These are phyloP conservation scores for Leavenworthia alabamica DNA, from an alignment of 345 rosid genomes.

Conservation along the genomic window DNA sequence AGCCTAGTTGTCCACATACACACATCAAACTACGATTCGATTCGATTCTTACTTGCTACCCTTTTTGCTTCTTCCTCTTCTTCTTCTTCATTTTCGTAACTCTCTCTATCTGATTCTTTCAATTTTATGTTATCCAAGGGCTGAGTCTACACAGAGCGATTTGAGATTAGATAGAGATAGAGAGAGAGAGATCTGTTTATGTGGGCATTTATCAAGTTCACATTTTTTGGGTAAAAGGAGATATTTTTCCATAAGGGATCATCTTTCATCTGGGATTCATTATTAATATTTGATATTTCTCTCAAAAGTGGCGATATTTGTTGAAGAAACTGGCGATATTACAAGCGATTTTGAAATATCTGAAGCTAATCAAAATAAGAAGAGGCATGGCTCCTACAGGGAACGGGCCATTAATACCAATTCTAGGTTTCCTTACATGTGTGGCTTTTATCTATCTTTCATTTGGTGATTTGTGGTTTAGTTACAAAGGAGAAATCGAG, in stretches of 20 bases:
- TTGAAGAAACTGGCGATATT: slow-evolving; percentile 21
- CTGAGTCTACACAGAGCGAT: neutral
- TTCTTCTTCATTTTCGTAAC: neutral
- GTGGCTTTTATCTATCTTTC: slow-evolving; percentile 66
- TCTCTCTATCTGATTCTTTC: neutral
- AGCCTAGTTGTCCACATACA: neutral
- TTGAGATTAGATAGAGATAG: too few relatives aligned
- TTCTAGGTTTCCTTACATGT: slow-evolving; percentile 77
- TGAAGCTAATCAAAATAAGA: slow-evolving; percentile 11
- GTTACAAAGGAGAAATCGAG: slow-evolving; percentile 27
- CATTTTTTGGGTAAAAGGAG: neutral
- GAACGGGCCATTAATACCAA: slow-evolving; percentile 55
- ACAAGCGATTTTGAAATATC: slow-evolving; percentile 7
- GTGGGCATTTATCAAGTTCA: neutral
- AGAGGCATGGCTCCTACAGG: slow-evolving; percentile 42
- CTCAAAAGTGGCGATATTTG: neutral
- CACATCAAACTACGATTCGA: neutral
- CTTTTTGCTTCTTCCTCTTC: neutral
- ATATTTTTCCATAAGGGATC: neutral
- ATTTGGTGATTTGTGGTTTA: slow-evolving; percentile 52
- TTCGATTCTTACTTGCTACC: neutral
- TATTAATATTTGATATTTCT: too few relatives aligned
- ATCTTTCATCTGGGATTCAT: neutral
- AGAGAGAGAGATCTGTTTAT: neutral
- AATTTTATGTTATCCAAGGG: neutral